Conservation (phyloP, 805 yeast genomes). For the Myxozyma sirexii region DNA sequence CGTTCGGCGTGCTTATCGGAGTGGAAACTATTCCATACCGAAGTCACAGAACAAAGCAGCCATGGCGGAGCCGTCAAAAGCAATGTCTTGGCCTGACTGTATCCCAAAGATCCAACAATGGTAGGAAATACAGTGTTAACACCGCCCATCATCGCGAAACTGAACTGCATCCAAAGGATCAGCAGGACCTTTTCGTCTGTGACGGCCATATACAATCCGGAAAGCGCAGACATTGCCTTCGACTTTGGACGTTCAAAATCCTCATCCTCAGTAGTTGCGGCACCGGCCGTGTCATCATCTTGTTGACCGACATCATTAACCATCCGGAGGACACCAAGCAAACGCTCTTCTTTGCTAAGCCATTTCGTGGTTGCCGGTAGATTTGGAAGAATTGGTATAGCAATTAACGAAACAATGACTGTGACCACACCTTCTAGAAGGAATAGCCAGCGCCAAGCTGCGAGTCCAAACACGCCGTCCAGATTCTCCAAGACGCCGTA, state of each 20-base stretch:
- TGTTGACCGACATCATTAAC: constrained; percentile 48
- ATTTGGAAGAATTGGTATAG: constrained; percentile 56
- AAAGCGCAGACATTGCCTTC: constrained; percentile 9
- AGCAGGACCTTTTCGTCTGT: constrained; percentile 36
- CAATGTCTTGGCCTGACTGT: constrained; percentile 53
- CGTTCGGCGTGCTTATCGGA: constrained; percentile 31
- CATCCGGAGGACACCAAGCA: constrained; percentile 46
- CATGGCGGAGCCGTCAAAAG: constrained; percentile 44
- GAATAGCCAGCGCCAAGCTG: constrained; percentile 60
- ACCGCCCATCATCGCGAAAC: constrained; percentile 61
- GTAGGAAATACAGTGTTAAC: constrained; percentile 55
- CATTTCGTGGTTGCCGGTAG: constrained; percentile 55
- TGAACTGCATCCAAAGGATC: constrained; percentile 36
- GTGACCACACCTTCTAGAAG: constrained; percentile 60
- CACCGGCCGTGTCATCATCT: constrained; percentile 42
- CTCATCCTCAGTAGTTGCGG: not conserved
- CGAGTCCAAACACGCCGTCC: constrained; percentile 48
- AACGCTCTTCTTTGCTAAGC: constrained; percentile 51
- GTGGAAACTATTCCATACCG: constrained; percentile 29
- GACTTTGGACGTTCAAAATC: constrained; percentile 1
- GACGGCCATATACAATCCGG: constrained; percentile 29
- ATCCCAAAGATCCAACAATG: constrained; percentile 59
- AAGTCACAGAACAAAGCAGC: constrained; percentile 25
- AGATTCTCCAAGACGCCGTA: constrained; percentile 54
- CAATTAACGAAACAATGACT: constrained; percentile 49